Evolutionary conservation across 331 rosid genomes (phyloP), one percentile per base, ranked within the genome.

Genomic region (Quercus lobata): DNA sequence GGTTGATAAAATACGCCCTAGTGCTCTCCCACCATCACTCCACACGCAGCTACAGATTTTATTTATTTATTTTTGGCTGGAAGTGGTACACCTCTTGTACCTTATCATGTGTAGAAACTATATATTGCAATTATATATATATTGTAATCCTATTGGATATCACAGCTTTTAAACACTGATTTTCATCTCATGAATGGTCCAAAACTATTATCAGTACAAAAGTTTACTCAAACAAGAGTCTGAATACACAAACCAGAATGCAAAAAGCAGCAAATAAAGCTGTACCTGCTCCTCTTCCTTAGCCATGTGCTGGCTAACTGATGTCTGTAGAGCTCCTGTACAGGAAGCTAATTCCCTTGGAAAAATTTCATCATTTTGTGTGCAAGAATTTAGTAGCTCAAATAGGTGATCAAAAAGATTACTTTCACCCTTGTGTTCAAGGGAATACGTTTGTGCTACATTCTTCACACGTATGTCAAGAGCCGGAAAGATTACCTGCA

Each of bases 381-480:
- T 73, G 15, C 79, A 82, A 54, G 97, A 93, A 81, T 86, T 93
- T 68, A 96, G 84, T 76, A 93, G 88, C 86, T 88, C 92, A 84
- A 93, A 91, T 57, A 96, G 87, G 84, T 93, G 92, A 77, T 93
- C 91, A 73, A 96, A 93, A 65, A 96, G 91, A 86, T 91, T 77
- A 70, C 91, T 93, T 83, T 96, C 99, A 55, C 98, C 96, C 88
- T 92, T 85, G 88, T 96, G 99, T 71, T 96, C 99, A 5, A 96
- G 98, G 21, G 98, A 96, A 88, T 96, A 96, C 16, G 99, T 93
- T 22, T 87, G 96, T 75, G 98, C 98, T 22, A 96, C 99, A 76
- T 96, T 96, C 93, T 96, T 96, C 87, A 96, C 99, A 29, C 99
- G 97, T 80, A 88, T 91, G 85, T 96, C 99, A 81, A 96, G 91